Evolutionary conservation across 257 asterid species (phyloP), one percentile per base, ranked within the genome.

Genomic region (Solanum pennellii): DNA sequence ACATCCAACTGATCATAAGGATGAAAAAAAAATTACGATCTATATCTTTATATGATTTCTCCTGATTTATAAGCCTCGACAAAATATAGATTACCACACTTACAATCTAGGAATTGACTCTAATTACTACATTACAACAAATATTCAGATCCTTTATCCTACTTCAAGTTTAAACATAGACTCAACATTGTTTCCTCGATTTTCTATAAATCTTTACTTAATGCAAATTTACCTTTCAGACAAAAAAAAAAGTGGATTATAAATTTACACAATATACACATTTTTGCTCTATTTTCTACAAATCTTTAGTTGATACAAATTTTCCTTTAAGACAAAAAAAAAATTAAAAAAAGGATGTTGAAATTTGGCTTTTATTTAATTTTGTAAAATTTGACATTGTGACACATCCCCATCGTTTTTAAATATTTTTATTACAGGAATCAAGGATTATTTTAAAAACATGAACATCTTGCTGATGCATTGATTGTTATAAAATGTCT

Each of bases 401-500:
- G 82, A 37, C 82, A 37, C 47, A 37, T 9, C 39, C 23, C 49
- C 18, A 21, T 21, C 31, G 31, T 11, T 12, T 74, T 21, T 4
- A 13, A 74, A 37, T 5, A 10, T 37, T 66, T 74, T 35, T 31
- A 33, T 18, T 74, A 5, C 41, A 9, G 45, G 47, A 73, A 73
- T 73, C 47, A 73, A 73, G 16, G 31, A 74, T 74, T 74, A 11
- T 20, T 10, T 74, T 74, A 21, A 37, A 74, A 74, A 74, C 49
- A 74, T 74, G 52, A 74, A 74, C 49, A 74, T 74, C 82, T 74
- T 37, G 82, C 27, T 74, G 82, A 74, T 73, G 82, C 20, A 39
- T 39, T 74, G 33, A 59, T n/a, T 71, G 83, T 86, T 85, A 59
- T 20, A 88, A 49, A 91, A 89, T 45, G 92, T 6, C 87, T 90